phyloP scores from a whole-genome alignment of 257 asterid genomes.

The Ocimum tenuiflorum region DNA sequence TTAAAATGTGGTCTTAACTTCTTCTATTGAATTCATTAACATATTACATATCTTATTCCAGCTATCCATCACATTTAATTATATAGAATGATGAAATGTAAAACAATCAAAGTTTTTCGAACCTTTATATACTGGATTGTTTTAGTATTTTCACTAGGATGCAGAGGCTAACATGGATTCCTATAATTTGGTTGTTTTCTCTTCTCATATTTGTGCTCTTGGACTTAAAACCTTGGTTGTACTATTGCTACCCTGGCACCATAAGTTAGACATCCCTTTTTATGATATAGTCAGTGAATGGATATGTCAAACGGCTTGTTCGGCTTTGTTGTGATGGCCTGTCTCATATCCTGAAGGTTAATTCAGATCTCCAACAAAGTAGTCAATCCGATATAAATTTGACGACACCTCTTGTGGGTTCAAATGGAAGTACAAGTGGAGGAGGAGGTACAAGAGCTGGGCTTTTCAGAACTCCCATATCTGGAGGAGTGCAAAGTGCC shows the following conservation, averaged over 20 bases:
- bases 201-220: background rate
- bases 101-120: too few relatives aligned
- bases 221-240: background rate
- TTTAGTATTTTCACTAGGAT: background rate
- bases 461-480: slow-evolving; percentile 93
- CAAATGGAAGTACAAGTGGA: slow-evolving; percentile 42
- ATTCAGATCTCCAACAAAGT: slow-evolving; percentile 38
- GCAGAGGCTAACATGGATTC: background rate
- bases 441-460: slow-evolving; percentile 91
- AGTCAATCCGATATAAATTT: slow-evolving; percentile 29
- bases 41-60: background rate
- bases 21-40: background rate
- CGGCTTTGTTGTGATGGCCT: slow-evolving; percentile 51
- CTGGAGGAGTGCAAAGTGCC: slow-evolving; percentile 99
- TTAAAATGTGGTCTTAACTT: background rate
- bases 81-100: background rate
- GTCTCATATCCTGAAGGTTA: slow-evolving; percentile 72
- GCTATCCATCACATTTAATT: background rate
- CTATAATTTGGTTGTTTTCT: background rate
- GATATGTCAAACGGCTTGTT: slow-evolving; percentile 32
- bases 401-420: slow-evolving; percentile 31
- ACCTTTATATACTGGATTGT: background rate
- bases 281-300: slow-evolving; percentile 36
- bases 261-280: slow-evolving; percentile 23
- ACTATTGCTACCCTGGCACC: slow-evolving; percentile 10